Conservation (phyloP, 2,329 filamentous ascomycete genomes). For the Pochonia chlamydosporia region DNA sequence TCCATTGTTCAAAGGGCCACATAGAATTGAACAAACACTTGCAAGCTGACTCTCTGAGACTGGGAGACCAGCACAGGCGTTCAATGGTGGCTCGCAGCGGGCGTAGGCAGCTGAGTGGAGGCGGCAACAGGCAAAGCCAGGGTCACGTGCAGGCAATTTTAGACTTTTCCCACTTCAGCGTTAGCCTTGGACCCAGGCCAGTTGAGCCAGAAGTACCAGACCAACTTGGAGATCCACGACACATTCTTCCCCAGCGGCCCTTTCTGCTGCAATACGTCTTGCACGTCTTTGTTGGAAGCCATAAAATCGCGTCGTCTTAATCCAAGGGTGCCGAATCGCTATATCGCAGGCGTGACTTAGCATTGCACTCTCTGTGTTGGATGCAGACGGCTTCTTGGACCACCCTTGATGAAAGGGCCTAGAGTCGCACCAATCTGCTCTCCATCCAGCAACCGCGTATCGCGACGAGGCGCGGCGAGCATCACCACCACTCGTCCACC, state of each 20-base stretch:
- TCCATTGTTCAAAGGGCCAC: too few species aligned
- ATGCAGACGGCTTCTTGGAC: constrained; percentile 24
- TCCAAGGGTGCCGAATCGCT: constrained; percentile 7
- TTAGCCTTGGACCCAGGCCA: constrained; percentile 19
- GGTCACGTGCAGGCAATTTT: constrained; percentile 22
- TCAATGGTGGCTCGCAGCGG: too few species aligned
- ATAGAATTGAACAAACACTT: too few species aligned
- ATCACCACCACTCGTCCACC: constrained; percentile 13
- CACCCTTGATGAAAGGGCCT: constrained; percentile 31
- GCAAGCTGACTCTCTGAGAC: too few species aligned
- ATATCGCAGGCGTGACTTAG: constrained; percentile 14
- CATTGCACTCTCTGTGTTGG: constrained; percentile 25
- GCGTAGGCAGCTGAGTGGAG: background rate
- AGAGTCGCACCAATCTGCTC: constrained; percentile 34
- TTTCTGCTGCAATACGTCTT: constrained; percentile 22
- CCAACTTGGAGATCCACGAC: constrained; percentile 27
- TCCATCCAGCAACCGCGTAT: constrained; percentile 30
- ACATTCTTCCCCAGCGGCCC: constrained; percentile 31
- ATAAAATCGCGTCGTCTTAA: constrained; percentile 11
- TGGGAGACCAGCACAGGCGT: too few species aligned
- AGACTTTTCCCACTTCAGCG: constrained; percentile 22
- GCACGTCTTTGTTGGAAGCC: constrained; percentile 16
- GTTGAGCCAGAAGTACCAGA: constrained; percentile 10
- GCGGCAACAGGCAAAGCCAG: background rate
- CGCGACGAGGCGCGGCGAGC: constrained; percentile 33